A percentile compares a stretch with the other conserved stretches of the same genome.
Conservation (phyloP, 2,329 filamentous ascomycete species). For the Orbilia oligospora region DNA sequence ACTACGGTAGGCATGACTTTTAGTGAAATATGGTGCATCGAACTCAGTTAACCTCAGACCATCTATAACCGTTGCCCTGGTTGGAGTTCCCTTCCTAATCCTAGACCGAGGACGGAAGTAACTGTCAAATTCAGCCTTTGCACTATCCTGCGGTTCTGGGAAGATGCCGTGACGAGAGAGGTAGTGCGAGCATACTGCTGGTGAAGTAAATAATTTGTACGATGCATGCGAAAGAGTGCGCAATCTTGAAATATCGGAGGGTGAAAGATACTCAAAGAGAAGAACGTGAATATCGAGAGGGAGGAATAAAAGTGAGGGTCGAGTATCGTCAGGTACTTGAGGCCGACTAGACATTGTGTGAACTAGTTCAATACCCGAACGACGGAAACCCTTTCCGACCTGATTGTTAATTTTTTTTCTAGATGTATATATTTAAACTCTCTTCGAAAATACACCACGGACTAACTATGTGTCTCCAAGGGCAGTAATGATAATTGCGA, state of each 20-base stretch:
- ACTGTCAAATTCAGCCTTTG: constrained; percentile 30
- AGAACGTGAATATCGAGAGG: constrained; percentile 46
- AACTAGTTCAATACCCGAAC: too few species aligned
- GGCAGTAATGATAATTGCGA: too few species aligned
- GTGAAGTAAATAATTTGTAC: constrained; percentile 33
- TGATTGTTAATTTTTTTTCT: too few species aligned
- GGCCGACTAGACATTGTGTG: neutral
- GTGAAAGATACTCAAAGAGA: constrained; percentile 20
- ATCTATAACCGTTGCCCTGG: constrained; percentile 24
- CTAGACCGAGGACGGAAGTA: constrained; percentile 27
- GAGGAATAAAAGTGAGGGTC: constrained; percentile 11
- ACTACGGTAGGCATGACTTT: constrained; percentile 23
- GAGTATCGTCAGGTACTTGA: too few species aligned
- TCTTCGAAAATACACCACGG: too few species aligned
- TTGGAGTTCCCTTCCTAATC: constrained; percentile 18
- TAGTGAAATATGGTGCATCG: constrained; percentile 45
- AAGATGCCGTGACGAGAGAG: constrained; percentile 35
- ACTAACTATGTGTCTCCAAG: too few species aligned
- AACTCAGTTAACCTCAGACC: constrained; percentile 15
- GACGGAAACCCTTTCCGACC: too few species aligned
- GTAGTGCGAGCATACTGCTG: constrained; percentile 21
- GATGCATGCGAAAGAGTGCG: constrained; percentile 22
- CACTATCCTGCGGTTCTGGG: neutral
- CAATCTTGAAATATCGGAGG: constrained; percentile 37
- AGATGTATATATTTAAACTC: too few species aligned